Base-by-base conservation (phyloP, 129 eudicot genomes). In the Flaveria sonorensis region DNA sequence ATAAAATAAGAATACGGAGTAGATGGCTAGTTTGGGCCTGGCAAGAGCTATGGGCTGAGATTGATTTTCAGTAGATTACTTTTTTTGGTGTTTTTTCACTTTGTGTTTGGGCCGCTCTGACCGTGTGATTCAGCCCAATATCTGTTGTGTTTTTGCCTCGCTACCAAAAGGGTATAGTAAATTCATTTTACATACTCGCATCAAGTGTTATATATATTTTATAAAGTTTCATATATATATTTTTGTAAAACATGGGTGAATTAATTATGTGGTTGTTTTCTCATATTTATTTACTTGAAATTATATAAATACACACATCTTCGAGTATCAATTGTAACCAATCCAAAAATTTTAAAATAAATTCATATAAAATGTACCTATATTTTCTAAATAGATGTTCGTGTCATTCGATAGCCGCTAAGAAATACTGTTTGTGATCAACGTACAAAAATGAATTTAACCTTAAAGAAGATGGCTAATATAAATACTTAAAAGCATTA, bases 1-100 rank as follows among this genome's bases (percentile, higher is more conserved):
- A 67, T 32, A 67, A 21, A 77, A 50, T 66, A 76, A 66, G 18
- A 24, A 24, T 13, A 76, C 10, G 66, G 36, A 36, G 73, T 52
- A 15, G 28, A 53, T 0, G 64, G 52, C 39, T n/a, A 24, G 42
- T 47, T 32, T 47, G 62, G 77, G 77, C 71, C 53, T 47, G 60
- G 19, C 28, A 32, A 51, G 14, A 52, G 47, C 51, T 21, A 50
- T 62, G 75, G 66, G 56, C 51, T 50, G 20, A 48, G 57, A 24
- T 24, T 36, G 23, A 50, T 30, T 36, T 51, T 72, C 45, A 64
- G 28, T 62, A 71, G 72, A 32, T 71, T 55, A 71, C 18, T 79
- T 60, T 6, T 55, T 26, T 50, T 64, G 65, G 30, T 36, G 61
- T 79, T 16, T 11, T 15, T 45, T 46, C 30, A 4, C 5, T 30